Percentiles rank a stretch among this genome's conserved stretches.
These are phyloP conservation scores for Petunia secreta DNA, from an alignment of 257 asterid species.

Conservation along the genomic window DNA sequence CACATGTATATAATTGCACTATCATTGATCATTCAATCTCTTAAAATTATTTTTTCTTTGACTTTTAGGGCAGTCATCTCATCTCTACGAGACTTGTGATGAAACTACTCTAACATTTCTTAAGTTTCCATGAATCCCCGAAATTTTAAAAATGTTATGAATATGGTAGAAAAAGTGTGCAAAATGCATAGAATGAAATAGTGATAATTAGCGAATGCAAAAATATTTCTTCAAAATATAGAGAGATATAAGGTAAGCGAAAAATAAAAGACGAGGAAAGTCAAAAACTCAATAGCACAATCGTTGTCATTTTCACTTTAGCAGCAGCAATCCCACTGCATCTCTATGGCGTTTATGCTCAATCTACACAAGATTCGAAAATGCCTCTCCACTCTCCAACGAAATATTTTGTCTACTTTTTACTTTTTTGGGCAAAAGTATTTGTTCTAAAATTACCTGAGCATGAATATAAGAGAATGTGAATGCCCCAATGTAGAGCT, in stretches of 20 bases:
- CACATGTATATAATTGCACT: neutral
- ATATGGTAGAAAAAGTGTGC: neutral
- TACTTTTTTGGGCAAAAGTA: too few species aligned
- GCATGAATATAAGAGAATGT: too few species aligned
- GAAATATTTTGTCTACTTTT: neutral
- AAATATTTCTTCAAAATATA: neutral
- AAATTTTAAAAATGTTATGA: too few species aligned
- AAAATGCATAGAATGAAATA: neutral
- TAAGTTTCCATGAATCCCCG: too few species aligned
- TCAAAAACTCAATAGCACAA: neutral
- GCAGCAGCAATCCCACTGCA: slow-evolving; percentile 5
- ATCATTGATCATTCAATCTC: neutral
- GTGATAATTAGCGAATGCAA: neutral
- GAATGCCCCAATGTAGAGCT: too few species aligned
- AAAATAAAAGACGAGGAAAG: neutral
- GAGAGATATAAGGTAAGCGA: neutral
- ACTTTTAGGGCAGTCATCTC: too few species aligned
- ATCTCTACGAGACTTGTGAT: too few species aligned
- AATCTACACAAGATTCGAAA: neutral
- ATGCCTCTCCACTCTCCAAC: neutral
- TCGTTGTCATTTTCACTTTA: neutral
- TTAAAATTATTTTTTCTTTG: neutral
- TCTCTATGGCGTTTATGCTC: neutral
- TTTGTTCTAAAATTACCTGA: too few species aligned
- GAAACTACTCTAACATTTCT: too few species aligned